A percentile compares a stretch with the other conserved stretches of the same genome.
phyloP scores from a whole-genome alignment of 176 grass and related monocot species.

The Aechmea fasciata region DNA sequence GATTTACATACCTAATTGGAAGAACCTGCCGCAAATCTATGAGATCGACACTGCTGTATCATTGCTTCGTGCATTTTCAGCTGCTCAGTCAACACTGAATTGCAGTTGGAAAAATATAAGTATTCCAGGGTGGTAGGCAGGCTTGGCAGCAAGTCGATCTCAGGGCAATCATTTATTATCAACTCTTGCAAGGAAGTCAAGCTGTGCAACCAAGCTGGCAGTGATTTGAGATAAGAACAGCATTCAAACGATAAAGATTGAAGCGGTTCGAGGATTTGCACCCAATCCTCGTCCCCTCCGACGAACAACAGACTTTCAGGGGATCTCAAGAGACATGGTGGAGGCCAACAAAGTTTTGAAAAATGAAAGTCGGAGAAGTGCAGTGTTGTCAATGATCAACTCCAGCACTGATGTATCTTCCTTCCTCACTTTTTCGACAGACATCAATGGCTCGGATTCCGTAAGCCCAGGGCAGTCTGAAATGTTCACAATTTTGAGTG shows the following conservation, averaged over 20 bases:
- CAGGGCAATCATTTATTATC: slow-evolving; percentile 24
- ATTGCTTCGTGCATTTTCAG: background rate
- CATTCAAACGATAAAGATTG: background rate
- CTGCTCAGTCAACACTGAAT: slow-evolving; percentile 31
- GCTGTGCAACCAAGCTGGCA: background rate
- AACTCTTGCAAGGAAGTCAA: slow-evolving; percentile 27
- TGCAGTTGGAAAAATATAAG: slow-evolving; percentile 18
- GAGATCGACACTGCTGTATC: too few relatives aligned
- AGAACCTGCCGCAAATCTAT: too few relatives aligned
- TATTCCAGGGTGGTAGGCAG: slow-evolving; percentile 20
- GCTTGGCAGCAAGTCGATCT: slow-evolving; percentile 36
- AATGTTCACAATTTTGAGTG: slow-evolving; percentile 1
- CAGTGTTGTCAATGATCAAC: background rate
- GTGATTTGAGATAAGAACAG: background rate
- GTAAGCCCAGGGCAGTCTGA: slow-evolving; percentile 11
- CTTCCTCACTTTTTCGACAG: background rate
- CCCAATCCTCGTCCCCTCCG: background rate
- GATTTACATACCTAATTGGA: too few relatives aligned
- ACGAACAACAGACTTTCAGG: background rate
- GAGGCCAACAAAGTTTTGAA: background rate
- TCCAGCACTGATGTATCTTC: background rate
- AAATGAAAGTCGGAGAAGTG: slow-evolving; percentile 5
- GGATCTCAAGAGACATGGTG: background rate
- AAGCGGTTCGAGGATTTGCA: background rate
- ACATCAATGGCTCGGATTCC: background rate